phyloP scores from a whole-genome alignment of 2,329 filamentous ascomycete genomes.

The Paramyrothecium sp. region DNA sequence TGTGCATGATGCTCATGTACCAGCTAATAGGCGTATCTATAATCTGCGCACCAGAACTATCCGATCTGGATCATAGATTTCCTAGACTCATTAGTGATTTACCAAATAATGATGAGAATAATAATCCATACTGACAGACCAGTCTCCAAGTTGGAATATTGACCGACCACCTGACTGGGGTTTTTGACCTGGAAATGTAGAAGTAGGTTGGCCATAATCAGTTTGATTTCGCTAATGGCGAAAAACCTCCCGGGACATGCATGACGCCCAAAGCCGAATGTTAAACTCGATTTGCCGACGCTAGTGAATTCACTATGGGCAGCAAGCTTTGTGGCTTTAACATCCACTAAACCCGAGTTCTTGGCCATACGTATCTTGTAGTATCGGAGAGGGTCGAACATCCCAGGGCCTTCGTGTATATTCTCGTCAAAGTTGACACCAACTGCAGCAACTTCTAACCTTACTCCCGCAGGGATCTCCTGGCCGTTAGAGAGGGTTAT shows the following conservation, averaged over 20 bases:
- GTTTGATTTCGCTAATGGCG: constrained; percentile 42
- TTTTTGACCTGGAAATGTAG: constrained; percentile 36
- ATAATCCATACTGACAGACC: constrained; percentile 1
- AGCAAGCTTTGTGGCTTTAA: constrained; percentile 12
- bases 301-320: constrained; percentile 38
- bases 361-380: constrained; percentile 34
- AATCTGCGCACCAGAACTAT: too few relatives aligned
- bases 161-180: constrained; percentile 1
- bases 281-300: constrained; percentile 31
- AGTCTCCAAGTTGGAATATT: constrained; percentile 11
- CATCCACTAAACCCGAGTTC: neutral
- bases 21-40: too few relatives aligned
- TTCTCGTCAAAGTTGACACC: constrained; percentile 34
- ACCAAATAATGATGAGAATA: neutral
- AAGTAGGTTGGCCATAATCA: constrained; percentile 38
- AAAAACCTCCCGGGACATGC: constrained; percentile 44
- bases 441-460: constrained; percentile 37
- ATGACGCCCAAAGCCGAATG: constrained; percentile 37
- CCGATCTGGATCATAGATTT: too few relatives aligned
- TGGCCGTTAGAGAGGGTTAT: constrained; percentile 56
- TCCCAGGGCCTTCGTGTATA: constrained; percentile 27
- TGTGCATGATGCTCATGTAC: too few relatives aligned
- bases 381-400: constrained; percentile 44
- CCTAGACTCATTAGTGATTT: too few relatives aligned
- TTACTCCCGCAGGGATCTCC: constrained; percentile 40